Conservation (phyloP, 768 basidiomycete genomes). For the Mycena galopus region DNA sequence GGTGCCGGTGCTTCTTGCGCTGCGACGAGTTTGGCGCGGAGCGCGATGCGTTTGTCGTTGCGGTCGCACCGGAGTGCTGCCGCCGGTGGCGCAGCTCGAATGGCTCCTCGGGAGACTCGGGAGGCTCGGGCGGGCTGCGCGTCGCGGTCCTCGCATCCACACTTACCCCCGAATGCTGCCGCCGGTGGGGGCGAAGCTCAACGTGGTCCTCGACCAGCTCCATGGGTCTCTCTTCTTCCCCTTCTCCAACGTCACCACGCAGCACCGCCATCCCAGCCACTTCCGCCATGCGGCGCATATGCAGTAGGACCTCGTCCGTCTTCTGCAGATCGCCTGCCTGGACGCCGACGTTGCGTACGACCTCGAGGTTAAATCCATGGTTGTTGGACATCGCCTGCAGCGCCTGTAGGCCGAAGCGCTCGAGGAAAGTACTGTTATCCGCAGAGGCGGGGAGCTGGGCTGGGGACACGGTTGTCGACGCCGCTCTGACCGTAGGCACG, state of each 20-base stretch:
- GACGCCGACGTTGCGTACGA: conserved; percentile 56
- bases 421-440: conserved; percentile 31
- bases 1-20: conserved; percentile 22
- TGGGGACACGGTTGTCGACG: not conserved
- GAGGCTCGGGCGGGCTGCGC: conserved; percentile 21
- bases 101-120: not conserved
- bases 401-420: conserved; percentile 41
- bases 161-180: too few species aligned
- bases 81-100: conserved; percentile 9
- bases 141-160: not conserved
- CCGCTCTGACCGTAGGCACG: not conserved
- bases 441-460: conserved; percentile 23
- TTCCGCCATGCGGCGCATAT: conserved; percentile 31
- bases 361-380: conserved; percentile 57
- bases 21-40: conserved; percentile 11
- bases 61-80: conserved; percentile 4
- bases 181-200: conserved; percentile 2
- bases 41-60: not conserved
- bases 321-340: conserved; percentile 47
- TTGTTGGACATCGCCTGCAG: conserved; percentile 58
- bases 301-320: conserved; percentile 50
- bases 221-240: conserved; percentile 51
- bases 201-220: not conserved
- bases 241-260: conserved; percentile 34
- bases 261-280: conserved; percentile 13